phyloP scores from a whole-genome alignment of 2,329 filamentous ascomycete species.

The Exophiala viscosa region DNA sequence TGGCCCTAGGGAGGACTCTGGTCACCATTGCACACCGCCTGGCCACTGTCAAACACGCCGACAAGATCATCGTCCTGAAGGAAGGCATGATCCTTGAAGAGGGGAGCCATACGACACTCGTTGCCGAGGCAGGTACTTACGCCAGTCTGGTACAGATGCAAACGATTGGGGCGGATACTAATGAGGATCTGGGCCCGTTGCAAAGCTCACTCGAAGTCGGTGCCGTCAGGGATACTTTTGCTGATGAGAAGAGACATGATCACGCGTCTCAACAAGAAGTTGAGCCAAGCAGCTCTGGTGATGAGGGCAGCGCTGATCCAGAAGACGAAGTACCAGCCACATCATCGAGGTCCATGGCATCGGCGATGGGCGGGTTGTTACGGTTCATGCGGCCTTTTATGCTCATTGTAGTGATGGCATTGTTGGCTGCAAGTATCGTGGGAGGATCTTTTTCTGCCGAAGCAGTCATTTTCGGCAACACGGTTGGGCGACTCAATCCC shows the following conservation, averaged over 20 bases:
- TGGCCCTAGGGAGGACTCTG: conserved; percentile 74
- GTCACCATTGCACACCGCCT: conserved; percentile 85
- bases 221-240: not conserved
- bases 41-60: conserved; percentile 79
- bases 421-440: conserved; percentile 51
- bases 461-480: conserved; percentile 59
- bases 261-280: not conserved
- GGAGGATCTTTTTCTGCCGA: conserved; percentile 58
- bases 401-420: conserved; percentile 45
- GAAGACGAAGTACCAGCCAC: not conserved
- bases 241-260: not conserved
- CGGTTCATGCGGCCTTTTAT: conserved; percentile 45
- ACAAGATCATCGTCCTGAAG: conserved; percentile 87
- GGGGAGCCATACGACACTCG: conserved; percentile 71
- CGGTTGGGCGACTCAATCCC: conserved; percentile 54
- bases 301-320: not conserved
- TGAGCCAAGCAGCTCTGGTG: not conserved
- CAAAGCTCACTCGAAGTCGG: not conserved
- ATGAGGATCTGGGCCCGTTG: conserved; percentile 32
- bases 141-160: conserved; percentile 69
- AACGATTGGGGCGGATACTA: conserved; percentile 15
- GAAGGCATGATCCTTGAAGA: conserved; percentile 79
- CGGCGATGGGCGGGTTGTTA: conserved; percentile 32
- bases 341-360: conserved; percentile 13
- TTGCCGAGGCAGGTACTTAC: conserved; percentile 67